Evolutionary conservation across 495 filamentous ascomycete species (phyloP).

Genomic region (Penicillium silybi): DNA sequence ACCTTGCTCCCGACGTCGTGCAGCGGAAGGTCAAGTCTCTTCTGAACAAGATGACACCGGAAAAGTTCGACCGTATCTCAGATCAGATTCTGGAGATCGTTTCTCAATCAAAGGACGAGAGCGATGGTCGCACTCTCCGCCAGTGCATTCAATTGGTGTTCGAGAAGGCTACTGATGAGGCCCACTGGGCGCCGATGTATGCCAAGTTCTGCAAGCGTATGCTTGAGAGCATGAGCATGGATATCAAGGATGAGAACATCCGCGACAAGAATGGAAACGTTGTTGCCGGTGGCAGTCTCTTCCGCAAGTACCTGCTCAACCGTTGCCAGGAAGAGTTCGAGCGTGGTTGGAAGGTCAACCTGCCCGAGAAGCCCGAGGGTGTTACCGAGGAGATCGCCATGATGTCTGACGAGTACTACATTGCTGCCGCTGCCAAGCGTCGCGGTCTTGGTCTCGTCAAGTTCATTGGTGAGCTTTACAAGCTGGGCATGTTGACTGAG

Average conservation of each 20-base stretch:
- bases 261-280: constrained; percentile 79
- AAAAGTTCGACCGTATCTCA: constrained; percentile 96
- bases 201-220: constrained; percentile 98
- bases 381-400: constrained; percentile 68
- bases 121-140: constrained; percentile 87
- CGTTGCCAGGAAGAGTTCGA: constrained; percentile 99
- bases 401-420: constrained; percentile 96
- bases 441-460: constrained; percentile 96
- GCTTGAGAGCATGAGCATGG: constrained; percentile 90
- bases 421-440: constrained; percentile 92
- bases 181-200: constrained; percentile 99
- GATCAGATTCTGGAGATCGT: constrained; percentile 91
- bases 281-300: constrained; percentile 86
- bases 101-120: constrained; percentile 90
- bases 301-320: constrained; percentile 98
- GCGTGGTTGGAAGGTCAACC: constrained; percentile 91
- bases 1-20: constrained; percentile 86
- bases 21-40: constrained; percentile 98
- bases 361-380: constrained; percentile 78
- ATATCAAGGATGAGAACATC: constrained; percentile 93
- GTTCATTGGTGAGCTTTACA: constrained; percentile 99
- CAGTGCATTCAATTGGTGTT: constrained; percentile 99
- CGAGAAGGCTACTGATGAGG: constrained; percentile 98
- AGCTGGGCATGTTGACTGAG: constrained; percentile 95
- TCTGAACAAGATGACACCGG: constrained; percentile 99